phyloP scores from a whole-genome alignment of 352 stramenopile species.

The Pythium dissimile region DNA sequence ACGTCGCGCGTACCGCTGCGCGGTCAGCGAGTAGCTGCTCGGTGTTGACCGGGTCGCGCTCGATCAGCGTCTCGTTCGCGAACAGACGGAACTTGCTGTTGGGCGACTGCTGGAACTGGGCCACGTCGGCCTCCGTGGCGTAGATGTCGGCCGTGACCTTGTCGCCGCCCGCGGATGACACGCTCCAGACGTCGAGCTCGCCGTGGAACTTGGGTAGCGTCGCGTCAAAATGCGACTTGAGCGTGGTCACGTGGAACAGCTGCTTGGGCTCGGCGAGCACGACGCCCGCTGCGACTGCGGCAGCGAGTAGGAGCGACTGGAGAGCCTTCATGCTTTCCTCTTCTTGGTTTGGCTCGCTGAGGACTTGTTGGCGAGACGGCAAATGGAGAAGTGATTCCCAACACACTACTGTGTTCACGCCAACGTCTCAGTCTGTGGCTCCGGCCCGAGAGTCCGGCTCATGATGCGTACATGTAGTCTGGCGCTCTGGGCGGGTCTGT shows the following conservation, averaged over 20 bases:
- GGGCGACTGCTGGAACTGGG: conserved; percentile 1
- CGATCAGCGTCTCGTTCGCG: not conserved
- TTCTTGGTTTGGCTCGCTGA: too few species aligned
- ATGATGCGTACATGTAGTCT: not conserved
- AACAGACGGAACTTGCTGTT: not conserved
- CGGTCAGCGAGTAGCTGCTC: not conserved
- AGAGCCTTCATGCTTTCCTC: conserved; percentile 17
- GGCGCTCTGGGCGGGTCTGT: not conserved
- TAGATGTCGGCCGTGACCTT: conserved; percentile 18
- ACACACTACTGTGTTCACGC: not conserved
- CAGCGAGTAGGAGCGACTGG: conserved; percentile 4
- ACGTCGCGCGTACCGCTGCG: not conserved
- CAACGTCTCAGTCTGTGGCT: too few species aligned
- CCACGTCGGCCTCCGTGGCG: not conserved
- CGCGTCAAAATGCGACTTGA: conserved; percentile 1
- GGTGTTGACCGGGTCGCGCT: conserved; percentile 4
- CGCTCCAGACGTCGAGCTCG: conserved; percentile 16
- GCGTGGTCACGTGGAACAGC: not conserved
- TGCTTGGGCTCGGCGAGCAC: not conserved
- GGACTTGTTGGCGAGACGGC: not conserved
- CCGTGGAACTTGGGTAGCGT: conserved; percentile 1
- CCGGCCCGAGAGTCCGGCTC: too few species aligned
- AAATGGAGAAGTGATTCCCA: not conserved
- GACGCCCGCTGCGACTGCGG: not conserved
- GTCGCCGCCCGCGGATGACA: not conserved